Evolutionary conservation across 208 protist genomes (phyloP).

Genomic region (Trypanosoma avium): DNA sequence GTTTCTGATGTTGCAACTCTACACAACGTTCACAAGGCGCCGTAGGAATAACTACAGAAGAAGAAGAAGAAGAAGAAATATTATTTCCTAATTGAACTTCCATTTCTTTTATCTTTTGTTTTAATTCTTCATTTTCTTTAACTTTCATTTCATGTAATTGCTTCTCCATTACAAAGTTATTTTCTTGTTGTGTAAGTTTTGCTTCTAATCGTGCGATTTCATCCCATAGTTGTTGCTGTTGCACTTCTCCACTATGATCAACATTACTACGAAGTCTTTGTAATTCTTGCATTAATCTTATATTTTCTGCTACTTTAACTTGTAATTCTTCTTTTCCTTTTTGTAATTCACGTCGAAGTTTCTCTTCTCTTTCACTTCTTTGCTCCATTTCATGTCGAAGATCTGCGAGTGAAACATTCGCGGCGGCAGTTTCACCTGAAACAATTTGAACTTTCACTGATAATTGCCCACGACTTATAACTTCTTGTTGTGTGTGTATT

Average conservation of each 20-base stretch:
- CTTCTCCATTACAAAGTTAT: slow-evolving; percentile 48
- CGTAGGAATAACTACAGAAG: background rate
- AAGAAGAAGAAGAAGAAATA: slow-evolving; percentile 34
- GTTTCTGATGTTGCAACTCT: background rate
- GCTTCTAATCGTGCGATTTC: slow-evolving; percentile 40
- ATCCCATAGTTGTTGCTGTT: slow-evolving; percentile 25
- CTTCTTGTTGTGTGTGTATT: slow-evolving; percentile 67
- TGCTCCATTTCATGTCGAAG: slow-evolving; percentile 46
- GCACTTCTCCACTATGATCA: slow-evolving; percentile 2
- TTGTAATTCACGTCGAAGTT: slow-evolving; percentile 29
- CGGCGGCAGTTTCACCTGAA: slow-evolving; percentile 26
- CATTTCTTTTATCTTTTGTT: slow-evolving; percentile 15
- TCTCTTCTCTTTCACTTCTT: slow-evolving; percentile 30
- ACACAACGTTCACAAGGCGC: slow-evolving; percentile 7
- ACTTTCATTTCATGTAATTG: slow-evolving; percentile 49
- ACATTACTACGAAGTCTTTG: slow-evolving; percentile 8
- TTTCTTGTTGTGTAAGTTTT: slow-evolving; percentile 38
- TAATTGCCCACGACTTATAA: slow-evolving; percentile 44
- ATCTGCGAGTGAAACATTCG: slow-evolving; percentile 34
- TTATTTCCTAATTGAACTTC: slow-evolving; percentile 35
- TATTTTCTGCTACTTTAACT: slow-evolving; percentile 20
- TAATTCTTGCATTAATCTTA: slow-evolving; percentile 29
- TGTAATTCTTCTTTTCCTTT: slow-evolving; percentile 19
- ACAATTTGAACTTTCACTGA: slow-evolving; percentile 45
- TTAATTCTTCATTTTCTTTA: slow-evolving; percentile 29